phyloP scores from a whole-genome alignment of 2,329 filamentous ascomycete genomes.

The Verruconis gallopava region DNA sequence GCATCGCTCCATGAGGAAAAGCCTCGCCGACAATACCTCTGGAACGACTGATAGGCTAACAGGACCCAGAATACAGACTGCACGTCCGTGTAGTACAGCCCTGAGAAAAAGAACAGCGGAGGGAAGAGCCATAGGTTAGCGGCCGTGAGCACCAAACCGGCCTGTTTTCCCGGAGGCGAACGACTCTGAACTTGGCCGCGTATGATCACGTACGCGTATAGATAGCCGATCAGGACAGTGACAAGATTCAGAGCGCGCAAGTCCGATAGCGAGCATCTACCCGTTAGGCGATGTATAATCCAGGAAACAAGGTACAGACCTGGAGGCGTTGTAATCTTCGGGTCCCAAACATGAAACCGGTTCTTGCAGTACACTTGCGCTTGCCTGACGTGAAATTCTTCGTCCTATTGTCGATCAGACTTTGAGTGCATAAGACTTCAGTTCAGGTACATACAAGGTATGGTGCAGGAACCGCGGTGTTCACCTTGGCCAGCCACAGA shows the following conservation, averaged over 20 bases:
- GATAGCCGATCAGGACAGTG: constrained; percentile 24
- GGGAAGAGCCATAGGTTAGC: constrained; percentile 79
- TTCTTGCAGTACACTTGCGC: constrained; percentile 75
- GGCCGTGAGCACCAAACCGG: constrained; percentile 33
- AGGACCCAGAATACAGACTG: constrained; percentile 67
- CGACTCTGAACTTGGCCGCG: constrained; percentile 9
- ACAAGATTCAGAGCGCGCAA: constrained; percentile 27
- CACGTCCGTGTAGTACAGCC: constrained; percentile 88
- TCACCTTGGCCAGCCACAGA: constrained; percentile 34
- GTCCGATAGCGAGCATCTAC: constrained; percentile 24
- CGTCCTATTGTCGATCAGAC: no score
- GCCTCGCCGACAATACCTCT: constrained; percentile 5
- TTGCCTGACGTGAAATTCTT: constrained; percentile 82
- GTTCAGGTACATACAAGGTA: constrained; percentile 42
- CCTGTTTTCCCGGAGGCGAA: constrained; percentile 2
- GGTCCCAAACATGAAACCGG: constrained; percentile 70
- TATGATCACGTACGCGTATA: constrained; percentile 19
- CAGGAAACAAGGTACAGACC: constrained; percentile 48
- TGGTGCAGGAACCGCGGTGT: constrained; percentile 38
- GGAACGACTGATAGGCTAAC: constrained; percentile 21
- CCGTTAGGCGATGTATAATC: constrained; percentile 24
- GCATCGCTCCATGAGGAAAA: constrained; percentile 1
- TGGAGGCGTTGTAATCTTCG: constrained; percentile 93
- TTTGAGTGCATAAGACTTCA: no score
- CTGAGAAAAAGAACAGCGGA: constrained; percentile 89